These are phyloP conservation scores for Hortiboletus campestris DNA, from an alignment of 768 basidiomycete genomes.

Conservation along the genomic window DNA sequence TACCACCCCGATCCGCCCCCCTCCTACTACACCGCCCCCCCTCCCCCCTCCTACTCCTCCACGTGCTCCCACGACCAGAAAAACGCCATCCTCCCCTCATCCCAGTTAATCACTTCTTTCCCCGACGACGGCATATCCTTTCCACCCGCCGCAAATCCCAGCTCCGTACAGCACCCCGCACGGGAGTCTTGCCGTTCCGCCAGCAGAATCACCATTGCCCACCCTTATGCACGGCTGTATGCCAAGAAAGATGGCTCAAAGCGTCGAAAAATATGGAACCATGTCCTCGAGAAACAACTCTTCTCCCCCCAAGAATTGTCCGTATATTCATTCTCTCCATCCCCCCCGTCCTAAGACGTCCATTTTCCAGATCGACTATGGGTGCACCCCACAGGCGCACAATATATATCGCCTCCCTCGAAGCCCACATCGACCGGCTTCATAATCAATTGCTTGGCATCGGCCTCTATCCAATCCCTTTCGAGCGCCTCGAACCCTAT, in stretches of 20 bases:
- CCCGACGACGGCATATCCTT: conserved; percentile 27
- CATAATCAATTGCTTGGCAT: conserved; percentile 56
- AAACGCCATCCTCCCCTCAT: background rate
- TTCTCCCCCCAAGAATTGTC: conserved; percentile 69
- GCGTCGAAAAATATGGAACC: conserved; percentile 75
- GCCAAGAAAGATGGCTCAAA: conserved; percentile 64
- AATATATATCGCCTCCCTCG: conserved; percentile 70
- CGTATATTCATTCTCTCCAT: conserved; percentile 17
- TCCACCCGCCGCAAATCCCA: background rate
- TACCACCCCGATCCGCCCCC: conserved; percentile 15
- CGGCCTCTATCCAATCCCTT: conserved; percentile 55
- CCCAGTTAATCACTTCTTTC: conserved; percentile 13
- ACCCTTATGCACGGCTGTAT: conserved; percentile 69
- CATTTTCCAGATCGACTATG: conserved; percentile 50
- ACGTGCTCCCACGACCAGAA: background rate
- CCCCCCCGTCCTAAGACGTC: background rate
- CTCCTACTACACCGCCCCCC: conserved; percentile 5
- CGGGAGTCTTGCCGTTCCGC: conserved; percentile 20
- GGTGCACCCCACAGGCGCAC: conserved; percentile 67
- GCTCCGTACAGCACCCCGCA: conserved; percentile 16
- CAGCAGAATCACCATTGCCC: conserved; percentile 41
- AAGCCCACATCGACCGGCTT: conserved; percentile 67
- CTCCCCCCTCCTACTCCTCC: conserved; percentile 1
- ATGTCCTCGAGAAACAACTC: conserved; percentile 68
- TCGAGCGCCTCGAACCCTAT: conserved; percentile 57